Base-by-base conservation (phyloP, 768 basidiomycete species). In the Crassisporium funariophilum region DNA sequence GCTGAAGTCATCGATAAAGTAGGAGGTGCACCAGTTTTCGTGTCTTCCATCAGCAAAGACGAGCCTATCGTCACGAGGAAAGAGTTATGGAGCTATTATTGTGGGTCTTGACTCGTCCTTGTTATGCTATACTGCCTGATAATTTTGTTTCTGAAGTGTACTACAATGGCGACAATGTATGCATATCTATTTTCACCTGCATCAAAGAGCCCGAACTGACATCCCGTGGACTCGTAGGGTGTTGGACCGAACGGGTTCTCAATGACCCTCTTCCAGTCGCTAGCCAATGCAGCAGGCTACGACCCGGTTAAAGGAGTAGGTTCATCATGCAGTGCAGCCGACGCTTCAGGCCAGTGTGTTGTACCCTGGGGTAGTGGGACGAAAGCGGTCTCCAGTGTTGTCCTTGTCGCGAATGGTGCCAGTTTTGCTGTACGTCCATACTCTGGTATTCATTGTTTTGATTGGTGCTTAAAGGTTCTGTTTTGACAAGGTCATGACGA, bases 11-110 rank as follows among this genome's bases (percentile, higher is more conserved):
- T 51, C 16, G 27, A 16, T 21, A 11, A 19, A 25, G 27, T 4
- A 15, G 29, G 43, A 29, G 31, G 27, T 19, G 47, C 59, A 10
- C 52, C 61, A 5, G 39, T 44, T 4, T 71, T 74, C 38, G 63
- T 78, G 1, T 73, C 73, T 0, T 63, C 70, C 0, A 67, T 77
- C 29, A 61, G 50, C 35, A 68, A 72, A 50, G 67, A 82, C 34
- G 88, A 86, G 44, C 88, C 88, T 0, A 60, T 84, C 6, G 88
- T 90, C 4, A 88, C 83, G 13, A 73, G 83, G 39, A 77, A 63
- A 58, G 89, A 91, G 59, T 68, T 91, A 6, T 91, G 88, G 89
- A 82, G 81, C 43, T 91, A 90, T 58, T 90, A 90, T 61, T 52
- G 87, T 88, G 39, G 23, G 81, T 78, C 15, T 24, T 23, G 6